Base-by-base conservation (phyloP, 352 stramenopile genomes). In the Lagenidium sp. region DNA sequence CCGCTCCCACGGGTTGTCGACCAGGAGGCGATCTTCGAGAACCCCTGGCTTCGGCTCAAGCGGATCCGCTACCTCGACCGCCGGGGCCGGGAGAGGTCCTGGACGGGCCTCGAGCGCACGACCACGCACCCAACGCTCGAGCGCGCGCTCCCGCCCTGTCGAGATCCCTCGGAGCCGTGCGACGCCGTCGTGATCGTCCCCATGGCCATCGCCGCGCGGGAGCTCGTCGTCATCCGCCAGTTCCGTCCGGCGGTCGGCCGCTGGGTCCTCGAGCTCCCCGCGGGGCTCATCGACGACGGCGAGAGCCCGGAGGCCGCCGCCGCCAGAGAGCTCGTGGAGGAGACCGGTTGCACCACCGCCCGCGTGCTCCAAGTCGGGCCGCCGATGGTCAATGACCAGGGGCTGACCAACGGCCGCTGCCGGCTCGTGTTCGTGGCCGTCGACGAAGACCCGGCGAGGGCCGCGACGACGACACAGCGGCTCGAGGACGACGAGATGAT, bases 251-350 rank as follows among this genome's bases (percentile, higher is more conserved):
- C 88, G 3, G 71, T 87, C 4, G 74, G 74, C 38, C 68, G 76
- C 32, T 93, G 77, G 61, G 91, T 92, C 19, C 53, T 97, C 32
- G 88, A 97, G 60, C 70, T 97, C 13, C 88, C 88, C 1, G 87
- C 88, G 8, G 87, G 91, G 12, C 71, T 97, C 19, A 96, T 97
- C 54, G 91, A 97, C 54, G 53, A 53, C 15, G 62, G 69, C 8
- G 87, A 97, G 48, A 68, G 68, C 1, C 65, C 79, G 0, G 81
- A 82, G 41, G 34, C 57, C 21, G 84, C 88, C 1, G 91, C 87
- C 5, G 53, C 78, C 21, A 56, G 87, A 5, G 87, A 97, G 58
- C 67, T 97, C 7, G 53, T 64, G 1, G 88, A 97, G 62, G 88
- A 97, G 58, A 97, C 88, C 8, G 86, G 86, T 16, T 97, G 85